Evolutionary conservation across 1,284 basidiomycete genomes (phyloP).

Genomic region (Salmacisia buchloeana): DNA sequence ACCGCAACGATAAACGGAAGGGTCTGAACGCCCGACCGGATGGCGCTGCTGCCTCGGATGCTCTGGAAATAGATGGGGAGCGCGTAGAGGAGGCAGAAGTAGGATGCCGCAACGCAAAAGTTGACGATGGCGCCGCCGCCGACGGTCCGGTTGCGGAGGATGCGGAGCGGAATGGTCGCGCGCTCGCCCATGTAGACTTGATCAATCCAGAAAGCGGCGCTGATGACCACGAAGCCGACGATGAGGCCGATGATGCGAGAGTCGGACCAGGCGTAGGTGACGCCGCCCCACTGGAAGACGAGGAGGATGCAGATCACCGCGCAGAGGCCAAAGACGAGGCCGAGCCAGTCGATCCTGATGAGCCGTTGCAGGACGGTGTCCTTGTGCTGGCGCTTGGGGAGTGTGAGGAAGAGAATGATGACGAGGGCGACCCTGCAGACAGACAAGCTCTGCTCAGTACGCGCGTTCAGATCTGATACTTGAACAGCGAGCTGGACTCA

Average conservation of each 20-base stretch:
- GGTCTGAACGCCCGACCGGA: slow-evolving; percentile 42
- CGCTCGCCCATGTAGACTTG: slow-evolving; percentile 37
- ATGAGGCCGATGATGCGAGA: slow-evolving; percentile 40
- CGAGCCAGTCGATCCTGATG: slow-evolving; percentile 41
- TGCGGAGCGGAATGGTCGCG: slow-evolving; percentile 43
- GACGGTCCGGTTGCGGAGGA: slow-evolving; percentile 33
- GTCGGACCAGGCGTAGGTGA: slow-evolving; percentile 37
- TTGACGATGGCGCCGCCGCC: slow-evolving; percentile 31
- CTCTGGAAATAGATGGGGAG: slow-evolving; percentile 36
- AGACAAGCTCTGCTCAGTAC: not conserved
- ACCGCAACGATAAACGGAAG: slow-evolving; percentile 39
- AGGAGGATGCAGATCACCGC: slow-evolving; percentile 46
- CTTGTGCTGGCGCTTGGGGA: slow-evolving; percentile 8
- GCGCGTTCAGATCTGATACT: not conserved
- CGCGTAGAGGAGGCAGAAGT: slow-evolving; percentile 26
- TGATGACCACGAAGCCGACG: slow-evolving; percentile 30
- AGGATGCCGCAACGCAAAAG: slow-evolving; percentile 25
- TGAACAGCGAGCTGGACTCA: too few relatives aligned
- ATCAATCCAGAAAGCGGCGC: slow-evolving; percentile 27
- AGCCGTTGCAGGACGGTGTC: slow-evolving; percentile 17
- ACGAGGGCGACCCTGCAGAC: slow-evolving; percentile 27
- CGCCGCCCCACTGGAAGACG: slow-evolving; percentile 36
- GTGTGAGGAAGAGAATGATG: slow-evolving; percentile 25
- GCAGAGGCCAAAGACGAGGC: slow-evolving; percentile 34
- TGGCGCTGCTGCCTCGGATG: slow-evolving; percentile 27